Conservation (phyloP, 2,329 filamentous ascomycete genomes). For the Epichloe sibirici region DNA sequence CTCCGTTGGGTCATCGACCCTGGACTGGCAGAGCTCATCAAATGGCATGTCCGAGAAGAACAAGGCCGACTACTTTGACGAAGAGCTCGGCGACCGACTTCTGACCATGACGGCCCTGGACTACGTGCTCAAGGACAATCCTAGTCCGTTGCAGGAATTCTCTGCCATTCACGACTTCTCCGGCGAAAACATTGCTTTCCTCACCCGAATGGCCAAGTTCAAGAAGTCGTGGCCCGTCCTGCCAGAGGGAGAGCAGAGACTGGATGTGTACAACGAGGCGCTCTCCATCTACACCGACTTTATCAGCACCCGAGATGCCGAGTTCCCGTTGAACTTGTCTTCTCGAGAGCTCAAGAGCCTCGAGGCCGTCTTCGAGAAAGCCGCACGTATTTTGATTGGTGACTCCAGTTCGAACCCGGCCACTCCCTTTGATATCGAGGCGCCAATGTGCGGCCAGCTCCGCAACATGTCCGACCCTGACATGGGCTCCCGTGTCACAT, state of each 20-base stretch:
- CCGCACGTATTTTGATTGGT: constrained; percentile 31
- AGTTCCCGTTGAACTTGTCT: constrained; percentile 53
- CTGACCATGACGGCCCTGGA: constrained; percentile 50
- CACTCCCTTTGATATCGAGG: constrained; percentile 23
- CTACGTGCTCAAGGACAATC: constrained; percentile 43
- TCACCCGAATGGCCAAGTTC: constrained; percentile 43
- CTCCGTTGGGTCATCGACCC: background rate
- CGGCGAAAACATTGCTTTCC: constrained; percentile 57
- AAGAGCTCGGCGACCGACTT: constrained; percentile 26
- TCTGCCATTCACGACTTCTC: constrained; percentile 55
- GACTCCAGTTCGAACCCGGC: constrained; percentile 23
- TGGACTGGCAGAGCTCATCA: constrained; percentile 9
- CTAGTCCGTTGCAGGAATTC: constrained; percentile 47
- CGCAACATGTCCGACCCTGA: background rate
- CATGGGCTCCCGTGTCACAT: constrained; percentile 9
- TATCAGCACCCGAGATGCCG: constrained; percentile 43
- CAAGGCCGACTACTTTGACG: constrained; percentile 2
- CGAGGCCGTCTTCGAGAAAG: constrained; percentile 38
- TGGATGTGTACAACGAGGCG: constrained; percentile 43
- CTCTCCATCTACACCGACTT: constrained; percentile 49
- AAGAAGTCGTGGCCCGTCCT: constrained; percentile 22
- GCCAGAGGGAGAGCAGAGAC: constrained; percentile 6
- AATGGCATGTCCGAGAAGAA: constrained; percentile 5
- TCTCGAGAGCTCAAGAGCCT: constrained; percentile 37
- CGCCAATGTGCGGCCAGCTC: background rate